phyloP scores from a whole-genome alignment of 2,329 filamentous ascomycete genomes.

The Tolypocladium cylindrosporum region DNA sequence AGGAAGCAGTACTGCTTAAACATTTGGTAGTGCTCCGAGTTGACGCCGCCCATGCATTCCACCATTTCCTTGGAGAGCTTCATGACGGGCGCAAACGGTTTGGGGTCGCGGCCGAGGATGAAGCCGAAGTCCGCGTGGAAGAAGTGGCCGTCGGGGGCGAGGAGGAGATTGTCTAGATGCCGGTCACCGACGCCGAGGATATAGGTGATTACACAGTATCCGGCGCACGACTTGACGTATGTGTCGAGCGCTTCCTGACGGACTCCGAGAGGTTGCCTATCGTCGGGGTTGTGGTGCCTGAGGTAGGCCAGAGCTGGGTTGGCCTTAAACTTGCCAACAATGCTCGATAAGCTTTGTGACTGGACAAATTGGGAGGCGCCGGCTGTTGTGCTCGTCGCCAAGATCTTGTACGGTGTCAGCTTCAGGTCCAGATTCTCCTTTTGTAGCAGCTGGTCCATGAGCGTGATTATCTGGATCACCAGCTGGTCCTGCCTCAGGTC shows the following conservation, averaged over 20 bases:
- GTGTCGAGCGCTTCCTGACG: slow-evolving; percentile 90
- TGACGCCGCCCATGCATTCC: slow-evolving; percentile 87
- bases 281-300: slow-evolving; percentile 80
- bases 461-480: slow-evolving; percentile 90
- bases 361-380: slow-evolving; percentile 92
- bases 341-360: slow-evolving; percentile 73
- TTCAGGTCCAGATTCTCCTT: slow-evolving; percentile 96
- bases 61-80: slow-evolving; percentile 98
- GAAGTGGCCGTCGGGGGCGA: slow-evolving; percentile 85
- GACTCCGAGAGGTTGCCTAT: slow-evolving; percentile 69
- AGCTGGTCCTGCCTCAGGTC: slow-evolving; percentile 94
- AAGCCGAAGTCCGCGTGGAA: slow-evolving; percentile 99
- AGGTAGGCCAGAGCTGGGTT: slow-evolving; percentile 74
- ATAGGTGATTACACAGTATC: slow-evolving; percentile 98
- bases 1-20: slow-evolving; percentile 97
- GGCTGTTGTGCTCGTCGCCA: slow-evolving; percentile 81
- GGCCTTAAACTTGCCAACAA: slow-evolving; percentile 70
- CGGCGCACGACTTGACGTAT: slow-evolving; percentile 90
- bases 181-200: slow-evolving; percentile 92
- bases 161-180: slow-evolving; percentile 88
- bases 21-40: slow-evolving; percentile 69
- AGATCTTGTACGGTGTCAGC: slow-evolving; percentile 88
- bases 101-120: slow-evolving; percentile 92
- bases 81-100: slow-evolving; percentile 94
- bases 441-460: slow-evolving; percentile 92